phyloP scores from a whole-genome alignment of 1,284 basidiomycete genomes.

The Tilletia indica region DNA sequence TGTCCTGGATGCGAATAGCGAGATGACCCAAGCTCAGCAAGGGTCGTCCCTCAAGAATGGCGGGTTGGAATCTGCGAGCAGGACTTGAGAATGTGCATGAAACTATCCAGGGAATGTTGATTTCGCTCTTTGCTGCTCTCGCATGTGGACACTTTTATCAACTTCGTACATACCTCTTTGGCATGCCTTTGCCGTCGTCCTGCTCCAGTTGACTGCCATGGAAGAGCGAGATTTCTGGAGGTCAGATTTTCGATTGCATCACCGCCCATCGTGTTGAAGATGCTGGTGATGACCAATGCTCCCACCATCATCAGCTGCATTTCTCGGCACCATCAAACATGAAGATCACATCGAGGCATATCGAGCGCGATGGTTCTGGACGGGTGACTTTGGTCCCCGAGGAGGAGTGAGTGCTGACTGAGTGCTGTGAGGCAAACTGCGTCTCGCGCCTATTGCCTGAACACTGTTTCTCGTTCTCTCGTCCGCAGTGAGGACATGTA shows the following conservation, averaged over 20 bases:
- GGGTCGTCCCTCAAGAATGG: no score
- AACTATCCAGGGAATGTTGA: no score
- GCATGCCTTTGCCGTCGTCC: no score
- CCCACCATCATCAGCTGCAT: not conserved
- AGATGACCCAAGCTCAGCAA: conserved; percentile 3
- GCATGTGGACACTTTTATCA: no score
- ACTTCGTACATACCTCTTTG: no score
- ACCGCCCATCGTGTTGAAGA: not conserved
- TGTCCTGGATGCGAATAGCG: not conserved
- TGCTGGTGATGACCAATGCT: not conserved
- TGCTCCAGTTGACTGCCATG: no score
- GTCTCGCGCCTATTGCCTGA: no score
- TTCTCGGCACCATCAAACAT: conserved; percentile 24
- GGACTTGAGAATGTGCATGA: no score
- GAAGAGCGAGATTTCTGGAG: no score
- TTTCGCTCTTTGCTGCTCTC: no score
- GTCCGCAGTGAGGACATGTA: conserved; percentile 82
- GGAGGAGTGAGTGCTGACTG: conserved; percentile 50
- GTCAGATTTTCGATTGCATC: no score
- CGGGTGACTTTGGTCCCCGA: conserved; percentile 49
- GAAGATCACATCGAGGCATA: conserved; percentile 50
- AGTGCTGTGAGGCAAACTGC: conserved; percentile 22
- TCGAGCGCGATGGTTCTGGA: conserved; percentile 54
- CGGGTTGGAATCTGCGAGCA: no score
- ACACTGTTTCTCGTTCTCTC: not conserved